Evolutionary conservation across 2,329 filamentous ascomycete genomes (phyloP), one percentile per base, ranked within the genome.

Genomic region (Huntiella bhutanensis): DNA sequence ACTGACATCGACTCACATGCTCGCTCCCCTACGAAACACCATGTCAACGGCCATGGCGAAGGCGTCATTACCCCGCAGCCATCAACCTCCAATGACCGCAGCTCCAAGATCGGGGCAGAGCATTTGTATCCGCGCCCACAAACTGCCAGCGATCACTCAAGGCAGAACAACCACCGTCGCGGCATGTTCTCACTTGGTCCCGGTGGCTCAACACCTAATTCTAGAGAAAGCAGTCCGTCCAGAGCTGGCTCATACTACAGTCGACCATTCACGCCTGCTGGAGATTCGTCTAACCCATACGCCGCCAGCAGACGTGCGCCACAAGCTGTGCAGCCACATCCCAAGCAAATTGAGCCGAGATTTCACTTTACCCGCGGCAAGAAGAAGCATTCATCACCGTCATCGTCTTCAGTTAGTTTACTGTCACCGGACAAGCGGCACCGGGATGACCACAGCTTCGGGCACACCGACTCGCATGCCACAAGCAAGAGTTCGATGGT

Each of bases 241-340:
- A 54, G 73, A 15, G 75, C 78, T 5, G 72, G 74, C 33, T 67
- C 74, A 51, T 73, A 68, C 53, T 83, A 80, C 54, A 77, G 79
- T 19, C 75, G 82, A 50, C 80, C 84, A 0, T 80, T 83, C 52
- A 87, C 83, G 2, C 85, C 85, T 3, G 71, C 75, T 13, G 84
- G 82, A 19, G 85, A 92, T 49, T 69, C 67, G 43, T 82, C 93
- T 57, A 85, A 94, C 54, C 85, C 86, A 1, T 93, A 93, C 56
- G 78, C 84, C n/a, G 82, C 84, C 51, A 78, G 75, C 54, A 86
- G 80, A 55, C 77, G 86, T 44, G 74, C 77, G 2, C 77, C 80
- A 1, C 83, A 80, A 53, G 66, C 70, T 52, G 64, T 77, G 3
- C 71, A 73, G 41, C 69, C 75, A 32, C 70, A 67, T 19, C 64